Evolutionary conservation across 176 grass and related monocot species (phyloP).

Genomic region (Oryza australiensis): DNA sequence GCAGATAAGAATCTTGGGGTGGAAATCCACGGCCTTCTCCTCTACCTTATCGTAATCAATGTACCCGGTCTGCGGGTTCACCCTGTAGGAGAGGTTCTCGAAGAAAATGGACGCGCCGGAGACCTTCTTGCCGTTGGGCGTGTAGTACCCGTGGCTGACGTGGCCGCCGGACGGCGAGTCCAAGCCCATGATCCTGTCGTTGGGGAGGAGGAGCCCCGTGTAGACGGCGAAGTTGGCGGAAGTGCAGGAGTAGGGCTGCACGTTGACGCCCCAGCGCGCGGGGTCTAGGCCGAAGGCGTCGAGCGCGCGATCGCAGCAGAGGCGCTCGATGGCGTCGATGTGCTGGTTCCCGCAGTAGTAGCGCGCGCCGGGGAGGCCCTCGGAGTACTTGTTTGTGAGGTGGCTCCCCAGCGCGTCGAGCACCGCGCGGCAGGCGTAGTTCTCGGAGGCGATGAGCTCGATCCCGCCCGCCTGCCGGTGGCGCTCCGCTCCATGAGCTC

Average conservation of each 20-base stretch:
- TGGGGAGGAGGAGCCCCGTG: conserved; percentile 77
- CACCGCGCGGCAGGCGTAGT: conserved; percentile 92
- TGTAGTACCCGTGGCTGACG: conserved; percentile 95
- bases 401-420: conserved; percentile 95
- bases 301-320: conserved; percentile 73
- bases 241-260: conserved; percentile 93
- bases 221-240: conserved; percentile 95
- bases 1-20: conserved; percentile 94
- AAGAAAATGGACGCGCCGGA: conserved; percentile 96
- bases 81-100: conserved; percentile 91
- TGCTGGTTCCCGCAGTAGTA: conserved; percentile 90
- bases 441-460: conserved; percentile 95
- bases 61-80: conserved; percentile 84
- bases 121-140: conserved; percentile 84
- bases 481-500: conserved; percentile 79
- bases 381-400: conserved; percentile 98
- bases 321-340: conserved; percentile 87
- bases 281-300: conserved; percentile 72
- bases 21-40: conserved; percentile 83
- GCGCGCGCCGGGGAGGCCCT: conserved; percentile 72
- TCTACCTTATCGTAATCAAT: conserved; percentile 96
- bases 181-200: conserved; percentile 92
- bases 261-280: conserved; percentile 83
- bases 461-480: conserved; percentile 79
- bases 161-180: conserved; percentile 93